Evolutionary conservation across 257 asterid genomes (phyloP).

Genomic region (Eucommia ulmoides): DNA sequence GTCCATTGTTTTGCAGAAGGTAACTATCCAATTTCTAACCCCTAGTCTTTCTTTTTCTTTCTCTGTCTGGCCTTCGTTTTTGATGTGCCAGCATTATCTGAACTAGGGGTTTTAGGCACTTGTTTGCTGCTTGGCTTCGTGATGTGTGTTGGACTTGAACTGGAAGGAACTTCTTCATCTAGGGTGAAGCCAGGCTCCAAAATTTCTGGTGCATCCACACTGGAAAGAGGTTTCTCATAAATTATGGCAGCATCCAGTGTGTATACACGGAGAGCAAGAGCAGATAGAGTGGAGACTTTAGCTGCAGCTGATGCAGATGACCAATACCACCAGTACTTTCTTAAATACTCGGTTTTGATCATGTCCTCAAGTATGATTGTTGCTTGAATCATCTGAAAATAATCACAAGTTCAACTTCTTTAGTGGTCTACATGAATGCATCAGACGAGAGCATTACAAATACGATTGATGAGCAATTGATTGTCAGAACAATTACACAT

Average conservation of each 20-base stretch:
- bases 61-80: slow-evolving; percentile 67
- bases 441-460: too few relatives aligned
- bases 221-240: slow-evolving; percentile 43
- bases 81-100: slow-evolving; percentile 47
- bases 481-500: too few relatives aligned
- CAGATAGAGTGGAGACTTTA: slow-evolving; percentile 57
- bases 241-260: slow-evolving; percentile 70
- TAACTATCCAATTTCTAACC: slow-evolving; percentile 12
- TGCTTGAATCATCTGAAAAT: slow-evolving; percentile 81
- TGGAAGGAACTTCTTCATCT: slow-evolving; percentile 29
- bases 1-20: background rate
- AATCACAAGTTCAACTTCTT: slow-evolving; percentile 1
- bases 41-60: slow-evolving; percentile 49
- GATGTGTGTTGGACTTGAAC: slow-evolving; percentile 18
- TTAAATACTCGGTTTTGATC: slow-evolving; percentile 52
- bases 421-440: too few relatives aligned
- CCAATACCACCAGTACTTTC: slow-evolving; percentile 89
- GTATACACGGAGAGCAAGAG: slow-evolving; percentile 72
- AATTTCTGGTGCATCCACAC: slow-evolving; percentile 13
- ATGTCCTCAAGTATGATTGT: slow-evolving; percentile 58
- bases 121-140: slow-evolving; percentile 32
- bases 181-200: slow-evolving; percentile 22
- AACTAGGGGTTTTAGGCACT: slow-evolving; percentile 34
- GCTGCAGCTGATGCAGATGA: slow-evolving; percentile 89
- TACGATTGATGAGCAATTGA: too few relatives aligned